Base-by-base conservation (phyloP, 2,329 filamentous ascomycete species). In the Paecilomyces dactylethromorphus region DNA sequence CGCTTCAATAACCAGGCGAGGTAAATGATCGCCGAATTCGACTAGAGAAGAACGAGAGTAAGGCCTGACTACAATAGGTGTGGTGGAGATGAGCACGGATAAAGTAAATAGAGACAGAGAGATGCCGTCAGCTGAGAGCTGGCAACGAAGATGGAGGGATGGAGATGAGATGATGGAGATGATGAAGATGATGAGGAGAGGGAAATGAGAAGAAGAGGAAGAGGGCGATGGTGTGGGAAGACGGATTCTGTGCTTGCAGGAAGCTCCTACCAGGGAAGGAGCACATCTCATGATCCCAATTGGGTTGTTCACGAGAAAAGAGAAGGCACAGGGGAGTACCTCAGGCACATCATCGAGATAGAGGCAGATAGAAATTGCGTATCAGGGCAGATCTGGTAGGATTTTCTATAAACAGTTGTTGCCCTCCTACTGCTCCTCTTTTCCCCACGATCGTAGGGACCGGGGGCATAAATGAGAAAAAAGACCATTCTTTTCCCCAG, bases 131-230 rank as follows among this genome's bases (percentile, higher is more conserved):
- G 59, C 45, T 75, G 71, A 78, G 77, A 81, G 84, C 81, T 78
- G 80, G 83, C 78, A 71, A 78, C 73, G 72, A 69, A 76, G 76
- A 80, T 79, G 81, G 78, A 81, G 78, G 83, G 78, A 80, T 80
- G 78, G 73, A 73, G 66, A 70, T 66, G 67, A 69, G 69, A 63
- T 59, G 57, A 63, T 62, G 54, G 64, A 57, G 10, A 65, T 55
- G 54, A 64, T 60, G 52, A 54, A 60, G 39, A 62, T 56, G 56
- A 63, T 62, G 53, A 65, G 59, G 58, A 59, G 59, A 60, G 60
- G 66, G 64, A 62, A 61, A 60, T 53, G 60, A 31, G 50, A 59
- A 51, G 56, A 59, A 52, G 50, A 57, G 57, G 51, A 60, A 51
- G 55, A 61, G 60, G 50, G 33, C 56, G 62, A 62, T 61, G 57